Base-by-base conservation (phyloP, 257 asterid species). In the Hygrophila difformis region DNA sequence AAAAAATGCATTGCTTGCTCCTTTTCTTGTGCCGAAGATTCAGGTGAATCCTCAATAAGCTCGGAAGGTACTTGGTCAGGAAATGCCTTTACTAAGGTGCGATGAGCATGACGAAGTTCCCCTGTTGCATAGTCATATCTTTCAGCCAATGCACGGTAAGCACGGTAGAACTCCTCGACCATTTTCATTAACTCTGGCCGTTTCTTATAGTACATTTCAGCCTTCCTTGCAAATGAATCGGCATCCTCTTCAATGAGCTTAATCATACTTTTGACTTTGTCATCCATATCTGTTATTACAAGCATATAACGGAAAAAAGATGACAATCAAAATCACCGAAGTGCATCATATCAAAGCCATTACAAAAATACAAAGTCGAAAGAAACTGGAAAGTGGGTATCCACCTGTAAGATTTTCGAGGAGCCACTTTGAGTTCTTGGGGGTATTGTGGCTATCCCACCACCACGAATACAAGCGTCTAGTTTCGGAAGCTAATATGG, bases 221-320 rank as follows among this genome's bases (percentile, higher is more conserved):
- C 97, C 60, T 88, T 59, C 53, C 88, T 76, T 5, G 97, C 93
- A 60, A 88, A 88, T 46, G 95, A 88, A 73, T 88, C 97, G 0
- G 95, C 97, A 63, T 88, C 95, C 62, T 78, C 95, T 66, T 88
- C 97, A 5, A 88, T 88, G 31, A 88, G 86, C 74, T 88, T 88
- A 71, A 88, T 81, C 95, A 84, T 84, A 4, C 81, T 67, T 64
- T 84, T 84, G 23, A 84, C 95, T 55, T 84, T 84, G 20, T 75
- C 76, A 62, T 87, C 97, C 83, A 85, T 89, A 61, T 89, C 97
- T 89, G 53, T 42, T 42, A 12, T 10, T 14, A 44, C 24, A 44
- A 5, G 14, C 31, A 44, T 44, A 12, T 33, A 2, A 33, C 37
- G 12, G 12, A 6, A 33, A 33, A n/a, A 33, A 33, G 2, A 33